Base-by-base conservation (phyloP, 495 filamentous ascomycete species). In the Aspergillus wentii region DNA sequence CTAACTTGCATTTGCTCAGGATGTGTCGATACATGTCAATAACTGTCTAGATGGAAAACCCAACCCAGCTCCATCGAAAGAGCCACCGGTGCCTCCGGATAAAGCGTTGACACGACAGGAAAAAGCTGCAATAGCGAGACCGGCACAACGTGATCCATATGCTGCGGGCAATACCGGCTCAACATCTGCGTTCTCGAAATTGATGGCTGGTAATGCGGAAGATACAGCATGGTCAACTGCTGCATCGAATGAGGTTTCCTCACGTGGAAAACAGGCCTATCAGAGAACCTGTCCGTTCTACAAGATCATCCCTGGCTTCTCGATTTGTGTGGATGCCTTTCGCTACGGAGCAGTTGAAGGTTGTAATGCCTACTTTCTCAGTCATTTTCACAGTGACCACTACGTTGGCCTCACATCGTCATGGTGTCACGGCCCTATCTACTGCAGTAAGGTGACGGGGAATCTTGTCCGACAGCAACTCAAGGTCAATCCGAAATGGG, bases 381-480 rank as follows among this genome's bases (percentile, higher is more conserved):
- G 88, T 46, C 92, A 99, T 54, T 99, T 96, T 47, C 92, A 99
- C 61, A 94, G 86, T 43, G 92, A 99, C 54, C 92, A 99, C 51
- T 99, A 99, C 56, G 77, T 95, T 21, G 92, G 92, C 1, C 71
- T 99, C 3, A 90, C 84, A 16, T 79, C 82, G 8, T 85, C 73
- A 30, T 99, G 92, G 92, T 76, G 72, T 36, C 91, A 97, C 55
- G 92, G 92, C 0, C 91, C 88, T 2, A 97, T 99, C 25, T 99
- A 94, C 49, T 97, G 94, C 66, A 95, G 90, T 48, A 82, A 79
- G 41, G 85, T 92, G 6, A 99, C 92, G 0, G 92, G 71, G 0
- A 94, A 94, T 46, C 74, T 99, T 2, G 88, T 99, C 3, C 79
- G 85, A 33, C 82, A 80, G 40, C 87, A 94, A 52, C 74, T 99